A percentile compares a stretch with the other conserved stretches of the same genome.
These are phyloP conservation scores for Aspergillus phoenicis DNA, from an alignment of 2,329 filamentous ascomycete species.

Conservation along the genomic window DNA sequence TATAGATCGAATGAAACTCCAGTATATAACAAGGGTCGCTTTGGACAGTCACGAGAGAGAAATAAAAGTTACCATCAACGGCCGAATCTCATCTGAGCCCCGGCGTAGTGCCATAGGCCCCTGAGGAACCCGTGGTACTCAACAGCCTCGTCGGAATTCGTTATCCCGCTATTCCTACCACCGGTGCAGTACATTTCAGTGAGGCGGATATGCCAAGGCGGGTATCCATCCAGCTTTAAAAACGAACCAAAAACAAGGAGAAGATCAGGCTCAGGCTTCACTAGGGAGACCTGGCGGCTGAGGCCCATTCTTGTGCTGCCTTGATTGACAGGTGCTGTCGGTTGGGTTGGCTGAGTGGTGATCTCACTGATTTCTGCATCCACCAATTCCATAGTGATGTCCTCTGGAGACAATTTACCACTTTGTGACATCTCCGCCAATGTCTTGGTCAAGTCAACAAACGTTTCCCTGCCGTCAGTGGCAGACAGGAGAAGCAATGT, in stretches of 20 bases:
- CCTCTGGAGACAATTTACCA: slow-evolving; percentile 75
- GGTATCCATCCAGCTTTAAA: slow-evolving; percentile 85
- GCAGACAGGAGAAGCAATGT: slow-evolving; percentile 78
- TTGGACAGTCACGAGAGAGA: neutral
- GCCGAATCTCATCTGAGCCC: slow-evolving; percentile 85
- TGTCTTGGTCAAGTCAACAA: slow-evolving; percentile 94
- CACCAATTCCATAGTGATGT: slow-evolving; percentile 83
- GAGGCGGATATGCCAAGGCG: slow-evolving; percentile 91
- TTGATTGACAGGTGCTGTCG: slow-evolving; percentile 7
- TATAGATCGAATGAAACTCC: no score
- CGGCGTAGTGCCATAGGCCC: slow-evolving; percentile 79
- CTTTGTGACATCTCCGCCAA: slow-evolving; percentile 93
- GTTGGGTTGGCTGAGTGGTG: slow-evolving; percentile 35
- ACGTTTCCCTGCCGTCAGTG: slow-evolving; percentile 86
- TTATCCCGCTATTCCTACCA: slow-evolving; percentile 40
- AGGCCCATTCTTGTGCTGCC: neutral
- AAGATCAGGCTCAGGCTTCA: slow-evolving; percentile 88
- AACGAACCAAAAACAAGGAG: slow-evolving; percentile 83
- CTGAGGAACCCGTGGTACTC: slow-evolving; percentile 92
- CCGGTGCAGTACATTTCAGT: slow-evolving; percentile 83
- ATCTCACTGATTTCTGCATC: slow-evolving; percentile 80
- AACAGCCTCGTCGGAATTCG: slow-evolving; percentile 56
- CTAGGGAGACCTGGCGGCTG: slow-evolving; percentile 30
- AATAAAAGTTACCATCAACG: slow-evolving; percentile 42
- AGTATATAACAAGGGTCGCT: neutral